Conservation (phyloP, 2,329 filamentous ascomycete species). For the Colletotrichum caudatum region DNA sequence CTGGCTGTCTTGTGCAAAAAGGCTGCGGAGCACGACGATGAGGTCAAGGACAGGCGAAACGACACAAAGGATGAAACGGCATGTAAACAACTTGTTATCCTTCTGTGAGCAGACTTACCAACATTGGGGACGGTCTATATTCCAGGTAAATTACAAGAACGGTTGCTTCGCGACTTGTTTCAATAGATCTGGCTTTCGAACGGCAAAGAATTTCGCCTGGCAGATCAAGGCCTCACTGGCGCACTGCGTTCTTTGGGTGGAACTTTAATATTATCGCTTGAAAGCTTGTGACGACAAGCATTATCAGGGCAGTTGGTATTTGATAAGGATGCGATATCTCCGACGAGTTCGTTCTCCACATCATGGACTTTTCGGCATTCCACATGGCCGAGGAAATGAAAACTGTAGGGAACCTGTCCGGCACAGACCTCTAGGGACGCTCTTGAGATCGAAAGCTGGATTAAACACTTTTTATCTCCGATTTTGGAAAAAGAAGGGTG, state of each 20-base stretch:
- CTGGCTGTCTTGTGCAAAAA: neutral
- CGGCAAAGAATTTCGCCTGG: rapidly evolving
- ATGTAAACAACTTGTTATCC: neutral
- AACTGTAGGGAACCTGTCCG: rapidly evolving
- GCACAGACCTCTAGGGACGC: neutral
- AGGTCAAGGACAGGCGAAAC: no score
- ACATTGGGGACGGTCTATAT: neutral
- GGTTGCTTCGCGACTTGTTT: neutral
- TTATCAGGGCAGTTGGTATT: neutral
- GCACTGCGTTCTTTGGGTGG: neutral
- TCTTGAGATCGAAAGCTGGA: neutral
- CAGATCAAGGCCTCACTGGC: neutral
- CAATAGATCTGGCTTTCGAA: rapidly evolving
- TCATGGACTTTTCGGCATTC: neutral
- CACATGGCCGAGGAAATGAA: neutral
- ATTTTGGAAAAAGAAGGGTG: neutral
- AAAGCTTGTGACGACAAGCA: neutral
- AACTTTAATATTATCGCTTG: neutral
- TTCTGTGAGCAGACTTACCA: no score
- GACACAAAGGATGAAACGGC: neutral
- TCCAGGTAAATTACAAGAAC: neutral
- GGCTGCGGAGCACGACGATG: neutral
- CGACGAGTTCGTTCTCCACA: neutral
- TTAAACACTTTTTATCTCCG: neutral
- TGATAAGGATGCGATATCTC: neutral